A percentile compares a stretch with the other conserved stretches of the same genome.
These are phyloP conservation scores for Yamadazyma sp. DNA, from an alignment of 805 yeast species.

Conservation along the genomic window DNA sequence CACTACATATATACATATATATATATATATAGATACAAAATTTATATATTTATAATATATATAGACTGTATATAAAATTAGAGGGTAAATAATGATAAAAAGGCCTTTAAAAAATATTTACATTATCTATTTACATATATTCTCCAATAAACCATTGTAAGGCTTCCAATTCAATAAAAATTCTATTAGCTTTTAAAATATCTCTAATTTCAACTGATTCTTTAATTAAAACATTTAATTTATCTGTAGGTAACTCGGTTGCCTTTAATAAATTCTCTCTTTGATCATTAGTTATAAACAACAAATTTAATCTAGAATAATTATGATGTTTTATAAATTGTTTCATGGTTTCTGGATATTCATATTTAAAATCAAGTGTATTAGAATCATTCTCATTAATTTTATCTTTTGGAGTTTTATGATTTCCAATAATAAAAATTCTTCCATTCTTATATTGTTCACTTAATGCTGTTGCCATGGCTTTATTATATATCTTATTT, in stretches of 20 bases:
- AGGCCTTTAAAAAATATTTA: too few relatives aligned
- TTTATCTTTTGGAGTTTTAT: neutral
- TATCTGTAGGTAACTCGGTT: conserved; percentile 48
- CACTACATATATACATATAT: too few relatives aligned
- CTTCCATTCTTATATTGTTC: conserved; percentile 75
- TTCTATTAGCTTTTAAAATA: conserved; percentile 71
- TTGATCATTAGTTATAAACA: conserved; percentile 64
- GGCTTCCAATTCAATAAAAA: conserved; percentile 70
- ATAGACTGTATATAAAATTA: too few relatives aligned
- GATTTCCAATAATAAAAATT: conserved; percentile 64
- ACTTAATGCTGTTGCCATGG: conserved; percentile 79
- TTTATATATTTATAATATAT: too few relatives aligned
- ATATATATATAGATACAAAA: too few relatives aligned
- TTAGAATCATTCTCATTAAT: conserved; percentile 18
- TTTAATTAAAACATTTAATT: conserved; percentile 64
- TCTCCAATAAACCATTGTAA: conserved; percentile 54
- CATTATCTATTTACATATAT: conserved; percentile 19
- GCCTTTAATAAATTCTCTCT: conserved; percentile 61
- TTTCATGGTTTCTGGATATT: conserved; percentile 44
- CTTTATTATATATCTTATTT: conserved; percentile 65
- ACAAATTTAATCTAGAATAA: conserved; percentile 49
- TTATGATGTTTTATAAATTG: conserved; percentile 49
- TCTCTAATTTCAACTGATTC: conserved; percentile 84
- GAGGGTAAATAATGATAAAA: too few relatives aligned
- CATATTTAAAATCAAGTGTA: conserved; percentile 35